Evolutionary conservation across 768 basidiomycete genomes (phyloP), one percentile per base, ranked within the genome.

Genomic region (Rhodotorula diobovata): DNA sequence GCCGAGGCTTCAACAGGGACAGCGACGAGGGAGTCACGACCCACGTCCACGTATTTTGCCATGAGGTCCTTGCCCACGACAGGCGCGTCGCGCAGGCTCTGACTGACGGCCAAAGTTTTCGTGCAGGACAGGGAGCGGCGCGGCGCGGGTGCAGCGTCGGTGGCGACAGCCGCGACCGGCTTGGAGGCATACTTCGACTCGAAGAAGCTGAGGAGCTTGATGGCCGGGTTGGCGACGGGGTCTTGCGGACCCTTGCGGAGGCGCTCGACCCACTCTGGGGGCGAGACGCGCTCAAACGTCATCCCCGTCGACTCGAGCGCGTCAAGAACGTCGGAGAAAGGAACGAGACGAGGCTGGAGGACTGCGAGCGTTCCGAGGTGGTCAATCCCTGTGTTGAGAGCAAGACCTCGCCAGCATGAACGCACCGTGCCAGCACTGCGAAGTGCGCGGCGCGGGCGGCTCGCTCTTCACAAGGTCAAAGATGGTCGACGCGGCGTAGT

Each of bases 401-500:
- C 39, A 14, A 39, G 39, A 39, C 9, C 39, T 39, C 39, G 39
- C 7, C 9, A 8, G 14, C 39, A 14, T 39, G 39, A 43, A 84
- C 80, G 74, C 82, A 83, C 74, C 82, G 81, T 9, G 83, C 81
- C 39, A 68, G 53, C 35, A 73, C 73, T 45, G 73, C 55, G 20
- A 76, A 56, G 34, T 57, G 28, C 66, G 61, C 2, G 30, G n/a
- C 0, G 71, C n/a, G 4, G 64, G 61, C 21, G 71, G 20, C 48
- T 48, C 59, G 11, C 60, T 68, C 25, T 72, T 62, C 10, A 84
- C 79, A 61, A 86, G 80, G 68, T 87, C 85, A 50, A 80, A 73
- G 70, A 86, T 84, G 28, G 81, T 82, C 45, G 79, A 79, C 15
- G 82, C 85, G 1, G 85, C 85, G 62, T 80, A 81, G 79, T 87